These are phyloP conservation scores for Silene conica DNA, from an alignment of 148 eudicot genomes.

Conservation along the genomic window DNA sequence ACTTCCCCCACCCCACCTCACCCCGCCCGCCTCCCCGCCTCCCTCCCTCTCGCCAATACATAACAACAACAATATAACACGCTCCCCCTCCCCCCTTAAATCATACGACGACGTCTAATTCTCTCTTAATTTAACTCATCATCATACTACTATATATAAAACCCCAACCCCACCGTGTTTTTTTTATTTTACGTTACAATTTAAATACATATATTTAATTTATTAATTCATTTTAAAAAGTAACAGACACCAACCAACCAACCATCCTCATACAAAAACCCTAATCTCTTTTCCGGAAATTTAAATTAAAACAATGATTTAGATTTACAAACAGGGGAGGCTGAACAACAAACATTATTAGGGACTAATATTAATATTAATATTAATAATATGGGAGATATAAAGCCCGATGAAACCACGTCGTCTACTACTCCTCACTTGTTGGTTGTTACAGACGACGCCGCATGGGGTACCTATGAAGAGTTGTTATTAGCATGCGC, in stretches of 20 bases:
- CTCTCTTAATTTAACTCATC: not conserved
- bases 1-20: not conserved
- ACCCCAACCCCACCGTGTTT: not conserved
- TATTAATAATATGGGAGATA: not conserved
- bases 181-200: not conserved
- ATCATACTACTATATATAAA: not conserved
- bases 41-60: not conserved
- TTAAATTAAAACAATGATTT: too few species aligned
- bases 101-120: too few species aligned
- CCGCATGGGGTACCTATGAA: constrained; percentile 37
- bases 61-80: too few species aligned
- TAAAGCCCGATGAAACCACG: constrained; percentile 8
- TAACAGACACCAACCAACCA: not conserved
- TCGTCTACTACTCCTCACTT: constrained; percentile 14
- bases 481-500: constrained; percentile 38
- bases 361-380: too few species aligned
- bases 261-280: constrained; percentile 18
- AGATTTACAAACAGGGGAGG: constrained; percentile 9
- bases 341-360: too few species aligned
- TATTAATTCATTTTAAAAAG: not conserved
- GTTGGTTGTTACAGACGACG: not conserved
- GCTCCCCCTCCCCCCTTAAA: too few species aligned
- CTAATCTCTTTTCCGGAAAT: constrained; percentile 4
- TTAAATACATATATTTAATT: not conserved
- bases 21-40: not conserved